Base-by-base conservation (phyloP, 805 yeast genomes). In the Komagataella pseudopastoris region DNA sequence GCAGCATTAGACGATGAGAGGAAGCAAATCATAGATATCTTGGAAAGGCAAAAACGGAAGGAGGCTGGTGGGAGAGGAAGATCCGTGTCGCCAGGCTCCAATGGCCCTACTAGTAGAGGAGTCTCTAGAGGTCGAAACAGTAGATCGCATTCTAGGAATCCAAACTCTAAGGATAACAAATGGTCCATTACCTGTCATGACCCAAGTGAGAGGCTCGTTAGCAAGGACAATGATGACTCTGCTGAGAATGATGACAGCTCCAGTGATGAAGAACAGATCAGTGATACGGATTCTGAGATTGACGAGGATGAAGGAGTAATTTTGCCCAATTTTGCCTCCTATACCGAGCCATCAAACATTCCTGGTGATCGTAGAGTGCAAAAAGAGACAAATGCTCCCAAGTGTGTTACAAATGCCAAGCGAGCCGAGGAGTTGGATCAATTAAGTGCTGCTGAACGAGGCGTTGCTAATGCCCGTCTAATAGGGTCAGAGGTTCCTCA, bases 151-250 rank as follows among this genome's bases (percentile, higher is more conserved):
- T 59, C 58, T 24, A 54, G 47, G n/a, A 22, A 22, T 23, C 22
- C 30, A 4, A 22, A 45, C 16, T 14, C 22, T 6, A 14, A 56
- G 1, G 63, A 58, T 10, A 53, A 51, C 52, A 76, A 76, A 57
- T 83, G 85, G 81, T 76, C 86, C 0, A 81, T 85, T 46, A 72
- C 86, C 49, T 76, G 77, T 51, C 85, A 80, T 57, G 90, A 85
- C 58, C 95, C 95, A 0, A 81, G 82, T 55, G 85, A 82, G 58
- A 67, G 93, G 53, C 62, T 83, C 43, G 60, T 58, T 12, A 58
- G 60, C 8, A 54, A 57, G 30, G 58, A 54, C 10, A 57, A 51
- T 12, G 50, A 52, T 7, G 53, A 49, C 4, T 51, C 48, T 6
- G 58, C 53, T 30, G 56, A 43, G 5, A 56, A 57, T 7, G 55